Percentiles rank a stretch among this genome's conserved stretches.
Evolutionary conservation across 106 monocot species (phyloP).

Genomic region (Vanilla planifolia): DNA sequence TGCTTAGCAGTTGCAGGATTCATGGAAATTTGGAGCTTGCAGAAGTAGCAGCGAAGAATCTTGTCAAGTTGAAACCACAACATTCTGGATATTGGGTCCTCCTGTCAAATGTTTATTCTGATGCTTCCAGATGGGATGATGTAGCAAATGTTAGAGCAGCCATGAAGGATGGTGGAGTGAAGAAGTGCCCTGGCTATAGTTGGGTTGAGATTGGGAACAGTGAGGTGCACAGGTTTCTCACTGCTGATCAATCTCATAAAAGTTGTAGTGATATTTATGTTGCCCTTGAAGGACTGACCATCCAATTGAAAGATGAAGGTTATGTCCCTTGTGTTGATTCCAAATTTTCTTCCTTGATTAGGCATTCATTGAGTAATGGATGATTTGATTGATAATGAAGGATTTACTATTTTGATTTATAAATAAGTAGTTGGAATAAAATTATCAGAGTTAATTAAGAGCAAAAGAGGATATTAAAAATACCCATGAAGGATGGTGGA

Average conservation of each 20-base stretch:
- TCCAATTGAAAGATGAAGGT: slow-evolving; percentile 57
- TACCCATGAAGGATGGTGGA: slow-evolving; percentile 53
- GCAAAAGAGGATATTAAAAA: too few relatives aligned
- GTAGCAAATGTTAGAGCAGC: slow-evolving; percentile 23
- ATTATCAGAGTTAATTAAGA: too few relatives aligned
- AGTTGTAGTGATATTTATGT: slow-evolving; percentile 28
- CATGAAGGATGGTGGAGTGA: slow-evolving; percentile 54
- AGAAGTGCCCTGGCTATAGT: slow-evolving; percentile 53
- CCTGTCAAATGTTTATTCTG: slow-evolving; percentile 69
- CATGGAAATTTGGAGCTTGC: slow-evolving; percentile 63
- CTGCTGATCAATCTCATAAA: slow-evolving; percentile 31
- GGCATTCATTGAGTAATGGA: too few relatives aligned
- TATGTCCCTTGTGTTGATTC: slow-evolving; percentile 22
- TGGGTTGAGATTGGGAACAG: slow-evolving; percentile 48
- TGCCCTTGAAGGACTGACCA: slow-evolving; percentile 37
- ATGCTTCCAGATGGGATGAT: slow-evolving; percentile 48
- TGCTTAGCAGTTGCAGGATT: slow-evolving; percentile 57
- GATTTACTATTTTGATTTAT: too few relatives aligned
- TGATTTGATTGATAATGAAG: too few relatives aligned
- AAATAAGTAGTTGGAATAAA: too few relatives aligned
- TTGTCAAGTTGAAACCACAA: slow-evolving; percentile 47
- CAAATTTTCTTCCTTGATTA: slow-evolving; percentile 11
- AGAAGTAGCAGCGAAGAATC: slow-evolving; percentile 43
- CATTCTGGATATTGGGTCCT: slow-evolving; percentile 75
- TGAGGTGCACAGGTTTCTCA: slow-evolving; percentile 38